These are phyloP conservation scores for Globisporangium nagaii DNA, from an alignment of 352 stramenopile genomes.

Conservation along the genomic window DNA sequence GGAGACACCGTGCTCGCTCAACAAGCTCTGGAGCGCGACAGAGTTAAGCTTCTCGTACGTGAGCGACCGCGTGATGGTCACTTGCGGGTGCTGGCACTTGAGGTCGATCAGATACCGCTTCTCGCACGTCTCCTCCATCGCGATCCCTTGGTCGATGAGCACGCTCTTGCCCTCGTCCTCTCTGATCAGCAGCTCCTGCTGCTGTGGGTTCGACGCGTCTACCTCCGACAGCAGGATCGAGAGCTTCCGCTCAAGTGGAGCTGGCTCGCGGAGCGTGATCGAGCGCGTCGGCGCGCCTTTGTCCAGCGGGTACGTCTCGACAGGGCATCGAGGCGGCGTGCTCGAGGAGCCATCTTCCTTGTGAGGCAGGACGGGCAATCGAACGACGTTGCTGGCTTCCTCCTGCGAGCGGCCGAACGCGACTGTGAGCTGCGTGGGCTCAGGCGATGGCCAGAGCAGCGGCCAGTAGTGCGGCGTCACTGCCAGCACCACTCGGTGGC, in stretches of 20 bases:
- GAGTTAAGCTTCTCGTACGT: conserved; percentile 34
- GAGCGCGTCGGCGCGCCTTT: conserved; percentile 19
- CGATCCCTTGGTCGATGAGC: conserved; percentile 39
- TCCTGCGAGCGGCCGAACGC: conserved; percentile 10
- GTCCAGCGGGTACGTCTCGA: conserved; percentile 30
- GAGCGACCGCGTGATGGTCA: conserved; percentile 30
- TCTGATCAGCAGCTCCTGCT: conserved; percentile 23
- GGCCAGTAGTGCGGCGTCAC: conserved; percentile 48
- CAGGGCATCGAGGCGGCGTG: conserved; percentile 11
- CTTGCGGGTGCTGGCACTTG: conserved; percentile 21
- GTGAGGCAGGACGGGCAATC: conserved; percentile 22
- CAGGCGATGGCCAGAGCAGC: conserved; percentile 41
- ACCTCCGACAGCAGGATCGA: conserved; percentile 33
- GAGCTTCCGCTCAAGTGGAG: conserved; percentile 23
- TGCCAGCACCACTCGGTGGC: conserved; percentile 28
- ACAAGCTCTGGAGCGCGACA: conserved; percentile 10
- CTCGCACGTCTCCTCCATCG: conserved; percentile 35
- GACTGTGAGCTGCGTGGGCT: conserved; percentile 26
- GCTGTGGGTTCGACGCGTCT: conserved; percentile 17
- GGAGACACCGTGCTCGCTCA: conserved; percentile 18
- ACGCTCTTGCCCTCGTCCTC: conserved; percentile 44
- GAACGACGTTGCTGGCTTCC: conserved; percentile 21
- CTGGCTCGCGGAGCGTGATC: conserved; percentile 28
- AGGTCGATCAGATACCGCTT: conserved; percentile 41
- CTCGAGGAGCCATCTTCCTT: background rate